A percentile compares a stretch with the other conserved stretches of the same genome.
phyloP scores from a whole-genome alignment of 2,329 filamentous ascomycete genomes.

The Aspergillus cejpii region DNA sequence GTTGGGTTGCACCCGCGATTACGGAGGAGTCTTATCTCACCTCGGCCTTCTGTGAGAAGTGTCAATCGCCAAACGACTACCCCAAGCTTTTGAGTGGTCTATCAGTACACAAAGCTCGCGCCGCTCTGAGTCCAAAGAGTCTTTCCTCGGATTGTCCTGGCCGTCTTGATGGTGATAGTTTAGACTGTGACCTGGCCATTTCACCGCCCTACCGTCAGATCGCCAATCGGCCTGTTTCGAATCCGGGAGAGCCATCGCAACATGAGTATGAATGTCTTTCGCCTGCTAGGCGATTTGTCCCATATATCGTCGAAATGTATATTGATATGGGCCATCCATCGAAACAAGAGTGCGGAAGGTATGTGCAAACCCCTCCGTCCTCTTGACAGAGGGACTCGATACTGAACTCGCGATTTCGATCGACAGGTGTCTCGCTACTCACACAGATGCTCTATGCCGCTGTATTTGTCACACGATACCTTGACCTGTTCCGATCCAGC shows the following conservation, averaged over 20 bases:
- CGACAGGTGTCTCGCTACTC: constrained; percentile 74
- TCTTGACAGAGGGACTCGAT: constrained; percentile 4
- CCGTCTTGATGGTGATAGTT: neutral
- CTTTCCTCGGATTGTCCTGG: neutral
- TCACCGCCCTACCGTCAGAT: neutral
- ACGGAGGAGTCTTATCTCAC: neutral
- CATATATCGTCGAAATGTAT: constrained; percentile 85
- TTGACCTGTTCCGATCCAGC: constrained; percentile 61
- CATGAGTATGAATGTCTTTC: constrained; percentile 49
- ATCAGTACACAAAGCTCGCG: too few relatives aligned
- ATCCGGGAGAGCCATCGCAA: constrained; percentile 6
- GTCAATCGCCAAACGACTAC: too few relatives aligned
- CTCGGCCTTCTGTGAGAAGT: neutral
- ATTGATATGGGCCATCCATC: constrained; percentile 82
- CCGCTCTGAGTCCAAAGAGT: too few relatives aligned
- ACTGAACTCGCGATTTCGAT: constrained; percentile 6
- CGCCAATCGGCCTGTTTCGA: neutral
- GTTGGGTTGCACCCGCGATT: neutral
- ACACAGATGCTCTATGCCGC: constrained; percentile 77
- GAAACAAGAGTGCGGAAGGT: constrained; percentile 81
- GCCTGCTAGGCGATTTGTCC: constrained; percentile 73
- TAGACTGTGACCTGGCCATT: neutral
- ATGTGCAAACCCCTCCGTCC: constrained; percentile 13
- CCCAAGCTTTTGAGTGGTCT: too few relatives aligned
- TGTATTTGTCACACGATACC: constrained; percentile 81